Evolutionary conservation across 2,329 filamentous ascomycete genomes (phyloP), one percentile per base, ranked within the genome.

Genomic region (Botrytis paeoniae): DNA sequence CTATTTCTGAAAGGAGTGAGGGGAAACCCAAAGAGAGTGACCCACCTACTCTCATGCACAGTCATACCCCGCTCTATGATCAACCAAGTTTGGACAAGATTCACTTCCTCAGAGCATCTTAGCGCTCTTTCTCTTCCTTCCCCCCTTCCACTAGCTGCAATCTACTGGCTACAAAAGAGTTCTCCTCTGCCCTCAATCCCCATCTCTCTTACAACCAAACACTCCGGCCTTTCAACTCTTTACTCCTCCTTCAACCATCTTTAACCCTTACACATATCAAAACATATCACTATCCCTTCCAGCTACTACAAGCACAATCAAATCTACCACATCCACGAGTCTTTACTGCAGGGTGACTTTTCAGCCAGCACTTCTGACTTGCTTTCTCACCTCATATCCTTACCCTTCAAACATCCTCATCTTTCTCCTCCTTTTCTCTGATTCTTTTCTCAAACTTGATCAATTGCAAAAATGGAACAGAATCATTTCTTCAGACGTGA

Each of bases 391-490:
- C 60, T 70, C 69, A 70, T 57, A 71, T 32, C 35, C 10, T 51
- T 57, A 64, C 35, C 54, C 62, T 70, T 14, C 37, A 37, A 69
- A 57, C 57, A 62, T 68, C 60, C 65, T 65, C 32, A 37, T 14
- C 29, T n/a, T 10, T n/a, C 18, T 25, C 32, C 35, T 37, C 68
- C 18, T 25, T 71, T 25, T 22, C 48, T 73, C 60, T 71, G 57
- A 54, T 60, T 41, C n/a, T 71, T 66, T 61, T 62, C 54, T 64
- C 75, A 45, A 48, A 69, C 63, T 69, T 69, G 41, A 65, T 73
- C 64, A 69, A 57, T 61, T 41, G 29, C 66, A 76, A 79, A 71
- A 71, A 81, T 81, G 79, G 78, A 81, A 71, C 71, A 73, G 12
- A 66, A 61, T 57, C 77, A 79, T 51, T 77, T 80, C 48, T 77